These are phyloP conservation scores for Arctium lappa DNA, from an alignment of 129 eudicot genomes.

Conservation along the genomic window DNA sequence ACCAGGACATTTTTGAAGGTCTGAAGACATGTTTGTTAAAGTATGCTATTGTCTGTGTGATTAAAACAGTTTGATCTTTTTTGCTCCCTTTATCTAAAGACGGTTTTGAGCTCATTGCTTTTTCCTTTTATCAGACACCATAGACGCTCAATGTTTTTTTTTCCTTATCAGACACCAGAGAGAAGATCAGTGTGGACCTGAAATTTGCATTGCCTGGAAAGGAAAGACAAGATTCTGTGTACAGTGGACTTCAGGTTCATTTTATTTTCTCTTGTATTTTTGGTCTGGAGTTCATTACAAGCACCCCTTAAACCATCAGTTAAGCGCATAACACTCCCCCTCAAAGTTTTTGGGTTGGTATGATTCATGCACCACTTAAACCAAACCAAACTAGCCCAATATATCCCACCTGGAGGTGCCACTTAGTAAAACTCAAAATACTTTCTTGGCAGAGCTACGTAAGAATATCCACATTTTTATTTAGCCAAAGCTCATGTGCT, in stretches of 20 bases:
- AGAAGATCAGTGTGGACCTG: constrained; percentile 55
- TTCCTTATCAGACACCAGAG: constrained; percentile 53
- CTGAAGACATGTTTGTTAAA: background rate
- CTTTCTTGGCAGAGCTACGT: too few species aligned
- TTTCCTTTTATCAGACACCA: background rate
- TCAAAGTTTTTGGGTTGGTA: background rate
- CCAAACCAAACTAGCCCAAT: background rate
- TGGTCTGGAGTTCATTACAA: background rate
- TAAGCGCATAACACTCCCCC: background rate
- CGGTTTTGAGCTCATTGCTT: background rate
- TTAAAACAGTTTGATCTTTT: background rate
- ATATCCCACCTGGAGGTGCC: background rate
- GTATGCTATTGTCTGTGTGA: background rate
- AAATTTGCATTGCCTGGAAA: constrained; percentile 96
- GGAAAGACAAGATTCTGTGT: constrained; percentile 99
- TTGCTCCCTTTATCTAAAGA: background rate
- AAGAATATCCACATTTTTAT: too few species aligned
- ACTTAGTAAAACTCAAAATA: too few species aligned
- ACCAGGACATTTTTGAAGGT: constrained; percentile 95
- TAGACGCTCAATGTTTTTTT: background rate
- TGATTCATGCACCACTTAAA: background rate
- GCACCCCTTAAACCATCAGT: too few species aligned
- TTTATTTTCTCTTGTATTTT: constrained; percentile 6
- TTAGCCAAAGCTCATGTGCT: too few species aligned
- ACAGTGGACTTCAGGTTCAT: constrained; percentile 90